These are phyloP conservation scores for Talaromyces ruber DNA, from an alignment of 495 filamentous ascomycete genomes.

Conservation along the genomic window DNA sequence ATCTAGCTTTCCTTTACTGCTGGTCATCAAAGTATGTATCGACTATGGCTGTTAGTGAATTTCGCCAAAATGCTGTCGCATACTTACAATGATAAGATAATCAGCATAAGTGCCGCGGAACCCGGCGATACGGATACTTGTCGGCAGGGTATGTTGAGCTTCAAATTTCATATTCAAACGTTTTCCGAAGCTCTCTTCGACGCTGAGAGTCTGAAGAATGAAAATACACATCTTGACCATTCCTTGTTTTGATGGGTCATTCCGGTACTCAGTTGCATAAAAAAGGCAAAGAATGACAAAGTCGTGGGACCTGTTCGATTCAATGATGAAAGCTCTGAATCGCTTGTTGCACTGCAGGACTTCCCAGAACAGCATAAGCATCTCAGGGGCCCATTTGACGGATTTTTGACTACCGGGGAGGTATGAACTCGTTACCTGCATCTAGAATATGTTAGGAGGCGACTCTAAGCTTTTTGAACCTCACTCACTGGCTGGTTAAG, in stretches of 20 bases:
- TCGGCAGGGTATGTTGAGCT: slow-evolving; percentile 78
- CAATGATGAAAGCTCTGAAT: slow-evolving; percentile 94
- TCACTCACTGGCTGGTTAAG: slow-evolving; percentile 71
- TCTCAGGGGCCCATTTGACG: slow-evolving; percentile 86
- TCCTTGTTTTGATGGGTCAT: slow-evolving; percentile 81
- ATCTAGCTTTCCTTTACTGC: slow-evolving; percentile 82
- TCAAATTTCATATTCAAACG: slow-evolving; percentile 86
- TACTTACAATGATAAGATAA: slow-evolving; percentile 80
- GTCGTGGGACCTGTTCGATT: slow-evolving; percentile 88
- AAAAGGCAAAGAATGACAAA: slow-evolving; percentile 87
- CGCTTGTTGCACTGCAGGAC: slow-evolving; percentile 95
- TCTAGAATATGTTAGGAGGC: slow-evolving; percentile 25
- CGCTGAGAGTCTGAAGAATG: slow-evolving; percentile 88
- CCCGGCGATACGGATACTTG: slow-evolving; percentile 66
- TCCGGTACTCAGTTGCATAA: slow-evolving; percentile 82
- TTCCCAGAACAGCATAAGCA: slow-evolving; percentile 98
- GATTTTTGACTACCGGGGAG: slow-evolving; percentile 78
- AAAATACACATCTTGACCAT: slow-evolving; percentile 96
- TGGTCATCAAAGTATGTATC: slow-evolving; percentile 84
- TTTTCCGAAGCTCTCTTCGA: slow-evolving; percentile 83
- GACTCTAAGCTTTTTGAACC: background rate
- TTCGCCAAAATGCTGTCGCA: background rate
- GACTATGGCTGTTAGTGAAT: slow-evolving; percentile 51
- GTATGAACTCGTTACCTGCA: slow-evolving; percentile 80
- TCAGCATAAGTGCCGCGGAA: slow-evolving; percentile 93